Conservation (phyloP, 1,284 basidiomycete genomes). For the Coniferiporia weirii region DNA sequence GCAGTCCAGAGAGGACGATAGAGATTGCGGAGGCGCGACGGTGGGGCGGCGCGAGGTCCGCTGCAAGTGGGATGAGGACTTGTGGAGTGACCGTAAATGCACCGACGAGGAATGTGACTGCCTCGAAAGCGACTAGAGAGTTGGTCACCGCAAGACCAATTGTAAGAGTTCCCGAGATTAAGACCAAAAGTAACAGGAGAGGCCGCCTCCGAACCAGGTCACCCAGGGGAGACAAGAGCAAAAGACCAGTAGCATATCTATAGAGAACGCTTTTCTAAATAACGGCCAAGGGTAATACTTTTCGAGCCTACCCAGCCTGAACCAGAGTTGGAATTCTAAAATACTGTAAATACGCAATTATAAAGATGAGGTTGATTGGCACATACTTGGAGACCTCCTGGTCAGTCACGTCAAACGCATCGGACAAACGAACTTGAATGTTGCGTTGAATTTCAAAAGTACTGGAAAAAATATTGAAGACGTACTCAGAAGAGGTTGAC, state of each 20-base stretch:
- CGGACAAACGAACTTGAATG: slow-evolving; percentile 20
- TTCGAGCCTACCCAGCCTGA: slow-evolving; percentile 30
- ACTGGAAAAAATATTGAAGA: slow-evolving; percentile 5
- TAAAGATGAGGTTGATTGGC: too few species aligned
- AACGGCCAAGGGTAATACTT: neutral
- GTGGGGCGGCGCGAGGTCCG: slow-evolving; percentile 58
- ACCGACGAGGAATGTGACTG: slow-evolving; percentile 53
- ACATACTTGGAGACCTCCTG: slow-evolving; percentile 29
- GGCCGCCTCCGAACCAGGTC: slow-evolving; percentile 61
- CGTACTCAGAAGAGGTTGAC: slow-evolving; percentile 34
- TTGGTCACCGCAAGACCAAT: slow-evolving; percentile 52
- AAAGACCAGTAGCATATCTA: slow-evolving; percentile 54
- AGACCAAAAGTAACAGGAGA: slow-evolving; percentile 44
- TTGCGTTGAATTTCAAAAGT: slow-evolving; percentile 4
- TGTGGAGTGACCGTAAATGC: slow-evolving; percentile 51
- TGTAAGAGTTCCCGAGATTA: slow-evolving; percentile 42
- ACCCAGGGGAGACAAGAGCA: slow-evolving; percentile 60
- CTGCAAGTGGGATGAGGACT: slow-evolving; percentile 60
- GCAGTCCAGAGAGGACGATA: slow-evolving; percentile 61
- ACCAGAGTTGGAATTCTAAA: slow-evolving; percentile 33
- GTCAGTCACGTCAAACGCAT: slow-evolving; percentile 28
- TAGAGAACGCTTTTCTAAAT: neutral
- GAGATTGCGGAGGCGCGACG: slow-evolving; percentile 59
- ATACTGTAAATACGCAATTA: neutral
- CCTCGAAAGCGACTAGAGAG: slow-evolving; percentile 47